Base-by-base conservation (phyloP, 331 rosid species). In the Stylosanthes scabra region DNA sequence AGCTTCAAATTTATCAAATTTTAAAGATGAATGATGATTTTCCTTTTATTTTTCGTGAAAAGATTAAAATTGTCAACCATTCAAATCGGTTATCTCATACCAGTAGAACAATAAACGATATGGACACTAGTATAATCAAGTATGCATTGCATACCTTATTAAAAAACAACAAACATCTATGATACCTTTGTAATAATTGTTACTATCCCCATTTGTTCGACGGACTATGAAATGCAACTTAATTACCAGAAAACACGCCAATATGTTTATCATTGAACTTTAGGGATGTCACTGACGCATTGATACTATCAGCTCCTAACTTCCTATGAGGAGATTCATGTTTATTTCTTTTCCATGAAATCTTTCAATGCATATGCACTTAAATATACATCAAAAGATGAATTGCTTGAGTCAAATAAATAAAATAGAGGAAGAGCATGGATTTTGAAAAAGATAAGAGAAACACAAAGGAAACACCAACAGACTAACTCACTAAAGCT, bases 371-470 rank as follows among this genome's bases (percentile, higher is more conserved):
- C 4, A 58, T 16, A 40, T 54, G 20, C 39, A 54, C 63, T 34
- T 12, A 28, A 46, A 42, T 42, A 14, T 10, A 11, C 25, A 11
- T 3, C 11, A 58, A 46, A 58, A 29, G 10, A 15, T n/a, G 47
- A 28, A 44, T 71, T 20, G 14, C 76, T 59, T 44, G 59, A 71
- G 49, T 46, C 49, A 3, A 31, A 59, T 12, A 72, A 11, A n/a
- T 45, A 13, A 15, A 31, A 71, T 9, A 15, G 49, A 7, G 40
- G 34, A 59, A 70, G 40, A 14, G 1, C 9, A 41, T 4, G 39
- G 2, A 9, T 16, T 16, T 11, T 15, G 3, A 31, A n/a, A n/a
- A n/a, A 31, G 6, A 8, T 44, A 27, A 46, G 29, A 41, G 11
- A 63, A 59, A 29, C 41, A 28, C 41, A 71, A 58, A 27, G 25